phyloP scores from a whole-genome alignment of 2,329 filamentous ascomycete species.

The Fusarium concolor region DNA sequence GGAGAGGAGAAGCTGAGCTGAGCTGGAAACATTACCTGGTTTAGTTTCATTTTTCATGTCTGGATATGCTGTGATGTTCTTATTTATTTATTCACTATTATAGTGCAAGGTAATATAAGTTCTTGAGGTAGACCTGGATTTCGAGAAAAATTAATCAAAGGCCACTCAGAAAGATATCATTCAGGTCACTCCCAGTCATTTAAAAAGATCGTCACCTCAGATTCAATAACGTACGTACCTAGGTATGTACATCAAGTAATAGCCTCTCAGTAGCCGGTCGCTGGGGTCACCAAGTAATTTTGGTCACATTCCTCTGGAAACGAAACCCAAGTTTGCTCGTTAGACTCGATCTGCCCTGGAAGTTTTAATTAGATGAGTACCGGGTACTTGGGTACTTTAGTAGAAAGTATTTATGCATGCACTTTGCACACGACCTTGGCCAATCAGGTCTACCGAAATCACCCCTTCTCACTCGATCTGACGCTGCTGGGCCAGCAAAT shows the following conservation, averaged over 20 bases:
- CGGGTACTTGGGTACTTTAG: conserved; percentile 18
- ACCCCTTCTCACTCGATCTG: conserved; percentile 22
- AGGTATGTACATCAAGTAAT: too few relatives aligned
- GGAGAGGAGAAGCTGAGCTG: conserved; percentile 7
- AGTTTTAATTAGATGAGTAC: conserved; percentile 35
- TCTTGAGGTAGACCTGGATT: background rate
- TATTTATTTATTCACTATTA: background rate
- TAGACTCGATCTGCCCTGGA: conserved; percentile 34
- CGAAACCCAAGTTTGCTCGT: conserved; percentile 27
- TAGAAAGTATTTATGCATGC: conserved; percentile 44
- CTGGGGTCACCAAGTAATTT: conserved; percentile 39
- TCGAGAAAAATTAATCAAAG: background rate
- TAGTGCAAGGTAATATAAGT: background rate
- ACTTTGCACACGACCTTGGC: conserved; percentile 36
- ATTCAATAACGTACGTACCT: conserved; percentile 1
- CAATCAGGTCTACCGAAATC: conserved; percentile 17
- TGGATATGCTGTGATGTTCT: background rate
- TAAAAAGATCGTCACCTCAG: conserved; percentile 6
- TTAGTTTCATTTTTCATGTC: conserved; percentile 21
- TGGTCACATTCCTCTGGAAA: conserved; percentile 46
- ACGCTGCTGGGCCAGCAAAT: conserved; percentile 34
- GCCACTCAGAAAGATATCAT: background rate
- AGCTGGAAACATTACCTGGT: background rate
- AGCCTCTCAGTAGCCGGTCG: conserved; percentile 28
- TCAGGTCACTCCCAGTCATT: background rate